Evolutionary conservation across 2,329 filamentous ascomycete species (phyloP).

Genomic region (Helotiales sp.): DNA sequence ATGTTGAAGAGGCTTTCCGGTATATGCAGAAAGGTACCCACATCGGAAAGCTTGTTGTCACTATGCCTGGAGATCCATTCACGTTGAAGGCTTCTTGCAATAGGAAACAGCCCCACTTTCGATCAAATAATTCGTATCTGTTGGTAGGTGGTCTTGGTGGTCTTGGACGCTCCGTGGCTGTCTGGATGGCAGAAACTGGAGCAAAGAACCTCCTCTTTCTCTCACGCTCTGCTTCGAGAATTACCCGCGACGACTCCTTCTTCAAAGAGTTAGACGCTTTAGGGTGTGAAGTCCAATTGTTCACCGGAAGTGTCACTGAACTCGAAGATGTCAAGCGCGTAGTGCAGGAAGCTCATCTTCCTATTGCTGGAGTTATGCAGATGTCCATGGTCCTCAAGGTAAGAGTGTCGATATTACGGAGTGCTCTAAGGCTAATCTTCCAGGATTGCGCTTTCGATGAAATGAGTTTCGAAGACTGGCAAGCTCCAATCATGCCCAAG

Average conservation of each 20-base stretch:
- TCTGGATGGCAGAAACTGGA: not conserved
- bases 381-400: not conserved
- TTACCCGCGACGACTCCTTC: not conserved
- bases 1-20: slow-evolving; percentile 11
- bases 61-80: not conserved
- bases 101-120: not conserved
- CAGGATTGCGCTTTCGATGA: not conserved
- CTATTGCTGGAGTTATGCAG: not conserved
- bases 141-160: slow-evolving; percentile 42
- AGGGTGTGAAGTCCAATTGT: not conserved
- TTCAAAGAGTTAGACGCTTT: not conserved
- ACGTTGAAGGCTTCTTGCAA: not conserved
- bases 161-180: slow-evolving; percentile 30
- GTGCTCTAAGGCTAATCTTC: not conserved
- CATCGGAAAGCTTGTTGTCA: slow-evolving; percentile 17
- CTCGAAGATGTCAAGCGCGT: not conserved
- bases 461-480: not conserved
- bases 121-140: slow-evolving; percentile 30
- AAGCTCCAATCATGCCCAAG: not conserved
- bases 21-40: slow-evolving; percentile 16
- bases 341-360: not conserved
- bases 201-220: not conserved
- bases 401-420: not conserved
- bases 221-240: not conserved
- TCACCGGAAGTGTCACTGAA: not conserved